A percentile compares a stretch with the other conserved stretches of the same genome.
Conservation (phyloP, 805 yeast genomes). For the Yarrowia phangngaensis region DNA sequence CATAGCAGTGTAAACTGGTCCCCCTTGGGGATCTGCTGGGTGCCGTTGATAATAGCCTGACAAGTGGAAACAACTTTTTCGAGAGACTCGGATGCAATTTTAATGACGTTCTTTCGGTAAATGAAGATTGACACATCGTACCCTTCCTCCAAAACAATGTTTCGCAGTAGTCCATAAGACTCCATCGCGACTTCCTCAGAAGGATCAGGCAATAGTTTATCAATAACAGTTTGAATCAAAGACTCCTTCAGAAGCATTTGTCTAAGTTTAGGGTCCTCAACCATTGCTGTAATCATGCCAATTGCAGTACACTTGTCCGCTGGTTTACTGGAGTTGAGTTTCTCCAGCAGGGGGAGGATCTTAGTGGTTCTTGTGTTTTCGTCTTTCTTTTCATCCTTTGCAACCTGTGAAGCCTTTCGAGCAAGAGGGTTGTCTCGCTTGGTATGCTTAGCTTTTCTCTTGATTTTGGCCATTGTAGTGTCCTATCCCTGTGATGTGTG, state of each 20-base stretch:
- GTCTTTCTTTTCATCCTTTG: slow-evolving; percentile 42
- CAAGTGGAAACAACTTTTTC: slow-evolving; percentile 51
- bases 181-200: slow-evolving; percentile 76
- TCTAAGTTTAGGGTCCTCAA: slow-evolving; percentile 66
- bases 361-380: slow-evolving; percentile 51
- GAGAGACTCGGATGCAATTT: slow-evolving; percentile 51
- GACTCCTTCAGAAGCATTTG: slow-evolving; percentile 64
- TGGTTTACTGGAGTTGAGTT: slow-evolving; percentile 57
- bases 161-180: slow-evolving; percentile 75
- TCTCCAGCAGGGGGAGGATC: slow-evolving; percentile 63
- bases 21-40: slow-evolving; percentile 28
- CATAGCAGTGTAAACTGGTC: slow-evolving; percentile 22
- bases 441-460: slow-evolving; percentile 58
- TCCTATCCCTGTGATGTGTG: background rate
- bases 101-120: slow-evolving; percentile 79
- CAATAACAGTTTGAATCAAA: slow-evolving; percentile 59
- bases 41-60: slow-evolving; percentile 32
- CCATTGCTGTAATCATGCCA: slow-evolving; percentile 63
- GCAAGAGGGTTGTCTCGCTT: slow-evolving; percentile 29
- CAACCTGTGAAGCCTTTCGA: slow-evolving; percentile 40
- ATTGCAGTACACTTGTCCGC: slow-evolving; percentile 77
- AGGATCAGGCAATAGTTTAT: slow-evolving; percentile 60
- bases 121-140: slow-evolving; percentile 69
- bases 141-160: slow-evolving; percentile 80
- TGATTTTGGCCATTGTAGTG: slow-evolving; percentile 64